Evolutionary conservation across 345 rosid species (phyloP).

Genomic region (Pseudoturritis turrita): DNA sequence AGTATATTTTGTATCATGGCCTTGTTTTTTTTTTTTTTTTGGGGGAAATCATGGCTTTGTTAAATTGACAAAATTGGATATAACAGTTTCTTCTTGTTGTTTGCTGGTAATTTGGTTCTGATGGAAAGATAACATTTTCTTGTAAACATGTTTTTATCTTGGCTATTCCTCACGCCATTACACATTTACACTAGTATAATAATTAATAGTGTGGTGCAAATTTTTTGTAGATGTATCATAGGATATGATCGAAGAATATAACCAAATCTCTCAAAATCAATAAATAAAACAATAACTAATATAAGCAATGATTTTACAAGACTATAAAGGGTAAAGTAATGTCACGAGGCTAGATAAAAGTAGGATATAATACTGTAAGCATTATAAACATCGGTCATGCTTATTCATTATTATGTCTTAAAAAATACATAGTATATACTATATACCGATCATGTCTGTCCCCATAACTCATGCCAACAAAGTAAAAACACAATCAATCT

Average conservation of each 20-base stretch:
- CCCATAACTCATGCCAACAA: constrained; percentile 32
- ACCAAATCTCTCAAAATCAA: background rate
- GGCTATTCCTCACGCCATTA: background rate
- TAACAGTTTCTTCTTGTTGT: background rate
- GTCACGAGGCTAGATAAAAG: constrained; percentile 23
- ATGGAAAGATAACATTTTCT: background rate
- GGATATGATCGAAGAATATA: background rate
- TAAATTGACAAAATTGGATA: background rate
- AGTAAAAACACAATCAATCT: constrained; percentile 27
- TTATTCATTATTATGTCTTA: constrained; percentile 31
- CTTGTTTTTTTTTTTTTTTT: too few species aligned
- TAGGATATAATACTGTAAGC: constrained; percentile 11
- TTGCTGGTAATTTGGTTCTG: background rate
- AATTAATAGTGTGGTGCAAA: background rate
- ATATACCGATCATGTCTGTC: constrained; percentile 25
- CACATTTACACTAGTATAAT: background rate
- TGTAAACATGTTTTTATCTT: background rate
- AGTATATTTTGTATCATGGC: too few species aligned
- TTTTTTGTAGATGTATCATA: background rate
- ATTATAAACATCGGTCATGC: constrained; percentile 28
- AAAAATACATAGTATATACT: constrained; percentile 21
- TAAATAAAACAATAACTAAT: background rate
- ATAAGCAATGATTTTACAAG: constrained; percentile 22
- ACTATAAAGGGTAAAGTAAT: constrained; percentile 26
- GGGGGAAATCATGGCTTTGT: too few species aligned